Percentiles rank a stretch among this genome's conserved stretches.
Conservation (phyloP, 176 grass and related monocot genomes). For the barley (Hordeum vulgare) region DNA sequence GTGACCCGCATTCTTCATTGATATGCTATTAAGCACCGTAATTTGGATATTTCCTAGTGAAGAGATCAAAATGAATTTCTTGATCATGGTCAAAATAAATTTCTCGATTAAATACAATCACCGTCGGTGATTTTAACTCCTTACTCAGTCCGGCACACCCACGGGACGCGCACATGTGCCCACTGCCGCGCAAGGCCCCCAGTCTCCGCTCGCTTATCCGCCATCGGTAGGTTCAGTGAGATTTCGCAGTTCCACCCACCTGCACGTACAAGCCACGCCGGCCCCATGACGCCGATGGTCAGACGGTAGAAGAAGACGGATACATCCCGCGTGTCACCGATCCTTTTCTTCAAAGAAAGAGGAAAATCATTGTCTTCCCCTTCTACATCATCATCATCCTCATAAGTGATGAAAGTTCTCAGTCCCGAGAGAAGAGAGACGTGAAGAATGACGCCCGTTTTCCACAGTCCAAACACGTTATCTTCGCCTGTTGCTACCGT, state of each 20-base stretch:
- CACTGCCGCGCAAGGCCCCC: not conserved
- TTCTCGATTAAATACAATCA: too few relatives aligned
- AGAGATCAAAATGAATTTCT: too few relatives aligned
- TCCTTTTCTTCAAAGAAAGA: not conserved
- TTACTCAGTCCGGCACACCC: too few relatives aligned
- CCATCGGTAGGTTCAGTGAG: not conserved
- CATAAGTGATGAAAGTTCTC: not conserved
- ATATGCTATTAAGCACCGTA: too few relatives aligned
- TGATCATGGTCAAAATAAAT: too few relatives aligned
- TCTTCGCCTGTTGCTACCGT: not conserved
- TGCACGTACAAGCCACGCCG: not conserved
- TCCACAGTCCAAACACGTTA: not conserved
- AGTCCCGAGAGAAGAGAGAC: not conserved
- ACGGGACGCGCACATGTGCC: not conserved
- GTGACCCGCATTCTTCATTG: too few relatives aligned
- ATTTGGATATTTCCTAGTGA: too few relatives aligned
- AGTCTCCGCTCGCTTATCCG: not conserved
- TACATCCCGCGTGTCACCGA: not conserved
- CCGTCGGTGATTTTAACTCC: too few relatives aligned
- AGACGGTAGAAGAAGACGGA: not conserved
- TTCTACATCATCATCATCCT: not conserved
- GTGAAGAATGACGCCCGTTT: not conserved
- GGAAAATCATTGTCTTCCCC: not conserved
- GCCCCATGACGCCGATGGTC: not conserved
- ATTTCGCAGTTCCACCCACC: not conserved